phyloP scores from a whole-genome alignment of 371 early-diverging fungal genomes.

The Umbelopsis sp. region DNA sequence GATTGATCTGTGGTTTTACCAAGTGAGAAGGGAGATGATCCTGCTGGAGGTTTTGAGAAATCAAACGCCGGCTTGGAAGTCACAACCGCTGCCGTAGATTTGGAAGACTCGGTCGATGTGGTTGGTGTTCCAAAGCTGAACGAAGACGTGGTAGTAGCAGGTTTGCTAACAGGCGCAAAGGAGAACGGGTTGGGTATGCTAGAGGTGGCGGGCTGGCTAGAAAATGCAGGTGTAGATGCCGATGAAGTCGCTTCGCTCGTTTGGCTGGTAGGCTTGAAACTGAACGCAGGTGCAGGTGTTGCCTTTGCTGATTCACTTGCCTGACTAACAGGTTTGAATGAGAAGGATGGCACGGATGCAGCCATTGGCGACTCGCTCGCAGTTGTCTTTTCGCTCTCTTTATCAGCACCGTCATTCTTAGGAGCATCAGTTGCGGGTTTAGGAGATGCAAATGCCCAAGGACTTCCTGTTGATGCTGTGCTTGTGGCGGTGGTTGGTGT shows the following conservation, averaged over 20 bases:
- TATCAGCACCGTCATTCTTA: background rate
- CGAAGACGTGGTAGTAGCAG: background rate
- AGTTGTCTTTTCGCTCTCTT: background rate
- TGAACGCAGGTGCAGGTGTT: background rate
- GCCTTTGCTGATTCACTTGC: background rate
- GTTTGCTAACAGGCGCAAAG: background rate
- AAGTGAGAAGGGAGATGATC: background rate
- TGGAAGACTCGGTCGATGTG: background rate
- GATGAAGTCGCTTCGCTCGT: background rate
- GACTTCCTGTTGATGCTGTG: background rate
- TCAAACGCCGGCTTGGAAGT: conserved; percentile 4
- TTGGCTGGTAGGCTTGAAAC: conserved; percentile 17
- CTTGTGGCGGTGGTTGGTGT: background rate
- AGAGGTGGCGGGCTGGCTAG: conserved; percentile 3
- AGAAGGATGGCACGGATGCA: too few species aligned
- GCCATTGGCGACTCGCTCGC: background rate
- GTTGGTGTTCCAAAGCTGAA: background rate
- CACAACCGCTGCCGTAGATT: background rate
- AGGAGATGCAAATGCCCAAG: background rate
- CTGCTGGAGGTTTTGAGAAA: background rate
- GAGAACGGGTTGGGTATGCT: conserved; percentile 1
- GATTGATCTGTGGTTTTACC: background rate
- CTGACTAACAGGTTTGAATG: too few species aligned
- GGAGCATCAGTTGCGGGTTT: background rate
- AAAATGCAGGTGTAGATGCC: conserved; percentile 3